Evolutionary conservation across 1,284 basidiomycete species (phyloP).

Genomic region (Polyporus tsugae): DNA sequence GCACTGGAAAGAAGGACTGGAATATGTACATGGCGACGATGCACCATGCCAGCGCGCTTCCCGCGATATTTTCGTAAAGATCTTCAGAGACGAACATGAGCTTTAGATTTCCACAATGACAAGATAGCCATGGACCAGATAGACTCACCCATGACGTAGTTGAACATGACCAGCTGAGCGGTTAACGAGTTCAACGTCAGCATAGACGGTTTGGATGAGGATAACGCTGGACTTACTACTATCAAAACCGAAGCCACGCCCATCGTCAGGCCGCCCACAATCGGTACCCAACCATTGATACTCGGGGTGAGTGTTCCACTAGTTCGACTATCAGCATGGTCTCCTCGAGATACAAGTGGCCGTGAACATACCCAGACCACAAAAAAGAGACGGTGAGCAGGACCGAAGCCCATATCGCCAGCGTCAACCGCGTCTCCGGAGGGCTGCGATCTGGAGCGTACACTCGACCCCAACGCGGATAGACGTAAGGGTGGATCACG

Average conservation of each 20-base stretch:
- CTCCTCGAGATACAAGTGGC: background rate
- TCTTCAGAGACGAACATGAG: background rate
- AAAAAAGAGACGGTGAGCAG: background rate
- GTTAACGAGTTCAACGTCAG: background rate
- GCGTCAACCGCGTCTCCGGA: background rate
- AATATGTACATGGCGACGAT: background rate
- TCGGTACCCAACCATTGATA: background rate
- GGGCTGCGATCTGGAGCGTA: slow-evolving; percentile 1
- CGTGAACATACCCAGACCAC: background rate
- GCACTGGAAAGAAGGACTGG: background rate
- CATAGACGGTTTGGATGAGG: background rate
- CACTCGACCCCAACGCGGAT: slow-evolving; percentile 1
- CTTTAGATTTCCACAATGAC: background rate
- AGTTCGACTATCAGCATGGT: background rate
- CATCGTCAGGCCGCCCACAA: slow-evolving; percentile 2
- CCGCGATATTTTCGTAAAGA: background rate
- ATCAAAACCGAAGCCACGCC: background rate
- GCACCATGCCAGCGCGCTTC: background rate
- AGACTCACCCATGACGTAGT: slow-evolving; percentile 1
- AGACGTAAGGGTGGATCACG: background rate
- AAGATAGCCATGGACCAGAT: background rate
- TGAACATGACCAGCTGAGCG: background rate
- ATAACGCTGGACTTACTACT: background rate
- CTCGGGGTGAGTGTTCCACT: background rate
- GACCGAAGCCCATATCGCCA: background rate